Evolutionary conservation across 345 rosid genomes (phyloP).

Genomic region (Schrenkiella parvula): DNA sequence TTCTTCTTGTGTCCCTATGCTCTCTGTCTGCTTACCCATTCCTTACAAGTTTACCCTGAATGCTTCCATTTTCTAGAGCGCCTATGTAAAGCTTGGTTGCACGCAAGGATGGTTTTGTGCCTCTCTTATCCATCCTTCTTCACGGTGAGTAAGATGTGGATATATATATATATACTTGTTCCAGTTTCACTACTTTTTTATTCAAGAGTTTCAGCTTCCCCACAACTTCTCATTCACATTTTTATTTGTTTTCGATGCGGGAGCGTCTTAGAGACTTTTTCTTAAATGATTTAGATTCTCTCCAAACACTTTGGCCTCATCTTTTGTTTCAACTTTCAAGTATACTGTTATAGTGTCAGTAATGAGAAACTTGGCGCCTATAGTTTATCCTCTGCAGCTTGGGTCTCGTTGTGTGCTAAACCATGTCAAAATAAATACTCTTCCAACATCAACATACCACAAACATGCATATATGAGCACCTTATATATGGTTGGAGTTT

Average conservation of each 20-base stretch:
- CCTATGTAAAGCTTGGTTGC: conserved; percentile 85
- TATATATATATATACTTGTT: not conserved
- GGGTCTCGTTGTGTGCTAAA: conserved; percentile 11
- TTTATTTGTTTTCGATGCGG: not conserved
- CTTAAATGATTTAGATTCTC: not conserved
- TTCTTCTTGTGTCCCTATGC: not conserved
- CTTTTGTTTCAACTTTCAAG: no score
- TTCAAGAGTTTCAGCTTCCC: not conserved
- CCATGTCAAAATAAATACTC: not conserved
- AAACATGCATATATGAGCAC: not conserved
- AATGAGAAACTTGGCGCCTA: no score
- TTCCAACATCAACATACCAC: not conserved
- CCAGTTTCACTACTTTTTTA: not conserved
- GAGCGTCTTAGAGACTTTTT: not conserved
- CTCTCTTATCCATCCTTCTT: conserved; percentile 65
- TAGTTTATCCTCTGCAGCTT: not conserved
- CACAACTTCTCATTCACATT: not conserved
- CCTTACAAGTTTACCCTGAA: not conserved
- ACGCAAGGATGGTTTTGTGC: conserved; percentile 96
- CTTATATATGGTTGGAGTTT: not conserved
- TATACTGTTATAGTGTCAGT: no score
- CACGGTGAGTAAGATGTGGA: conserved; percentile 43
- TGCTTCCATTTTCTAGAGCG: conserved; percentile 41
- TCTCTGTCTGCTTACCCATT: no score
- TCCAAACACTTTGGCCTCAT: no score